These are phyloP conservation scores for Pichia kudriavzevii DNA, from an alignment of 1,139 yeast genomes.

Conservation along the genomic window DNA sequence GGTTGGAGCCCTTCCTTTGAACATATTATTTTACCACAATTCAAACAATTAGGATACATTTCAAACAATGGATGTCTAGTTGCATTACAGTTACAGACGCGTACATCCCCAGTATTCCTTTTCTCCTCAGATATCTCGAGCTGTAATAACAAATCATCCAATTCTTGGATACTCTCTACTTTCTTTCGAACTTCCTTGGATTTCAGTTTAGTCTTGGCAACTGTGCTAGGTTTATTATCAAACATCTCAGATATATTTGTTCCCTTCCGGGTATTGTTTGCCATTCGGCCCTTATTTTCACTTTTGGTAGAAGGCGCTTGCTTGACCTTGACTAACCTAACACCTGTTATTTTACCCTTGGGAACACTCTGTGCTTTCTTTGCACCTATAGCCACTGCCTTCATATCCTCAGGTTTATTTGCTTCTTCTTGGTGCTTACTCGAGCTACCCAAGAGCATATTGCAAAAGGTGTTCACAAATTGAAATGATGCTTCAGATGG, in stretches of 20 bases:
- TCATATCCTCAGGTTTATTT: not conserved
- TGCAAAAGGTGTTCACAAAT: conserved; percentile 33
- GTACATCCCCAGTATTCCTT: conserved; percentile 14
- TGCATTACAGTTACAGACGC: conserved; percentile 72
- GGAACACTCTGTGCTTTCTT: not conserved
- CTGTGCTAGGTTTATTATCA: conserved; percentile 19
- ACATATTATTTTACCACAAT: conserved; percentile 93
- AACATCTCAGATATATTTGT: conserved; percentile 25
- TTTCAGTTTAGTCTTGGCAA: conserved; percentile 12
- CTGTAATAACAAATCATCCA: conserved; percentile 43
- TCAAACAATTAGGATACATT: conserved; percentile 85
- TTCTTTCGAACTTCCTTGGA: conserved; percentile 19
- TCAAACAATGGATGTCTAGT: conserved; percentile 82
- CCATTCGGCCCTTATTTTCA: conserved; percentile 7
- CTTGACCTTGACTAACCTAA: conserved; percentile 8
- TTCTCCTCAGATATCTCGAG: conserved; percentile 27
- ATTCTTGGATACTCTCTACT: conserved; percentile 46
- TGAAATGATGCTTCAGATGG: conserved; percentile 40
- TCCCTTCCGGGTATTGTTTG: conserved; percentile 13
- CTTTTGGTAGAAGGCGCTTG: not conserved
- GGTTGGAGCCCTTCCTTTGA: conserved; percentile 81
- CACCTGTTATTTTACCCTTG: conserved; percentile 5
- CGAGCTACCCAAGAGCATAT: conserved; percentile 23
- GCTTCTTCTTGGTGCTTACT: conserved; percentile 3
- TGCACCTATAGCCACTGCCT: not conserved